These are phyloP conservation scores for Mycena filopes DNA, from an alignment of 768 basidiomycete genomes.

Conservation along the genomic window DNA sequence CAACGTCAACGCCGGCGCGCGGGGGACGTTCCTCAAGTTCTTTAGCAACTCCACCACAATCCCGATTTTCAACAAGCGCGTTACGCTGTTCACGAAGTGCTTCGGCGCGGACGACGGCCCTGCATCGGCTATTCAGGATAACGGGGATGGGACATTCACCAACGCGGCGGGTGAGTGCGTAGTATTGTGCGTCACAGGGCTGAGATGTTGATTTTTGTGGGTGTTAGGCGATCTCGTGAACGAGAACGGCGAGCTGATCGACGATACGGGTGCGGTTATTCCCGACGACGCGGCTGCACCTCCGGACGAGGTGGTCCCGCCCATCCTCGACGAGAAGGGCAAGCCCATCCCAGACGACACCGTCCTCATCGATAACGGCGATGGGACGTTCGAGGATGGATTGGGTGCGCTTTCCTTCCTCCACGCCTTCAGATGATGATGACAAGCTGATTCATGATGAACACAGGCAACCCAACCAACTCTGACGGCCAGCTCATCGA, in stretches of 20 bases:
- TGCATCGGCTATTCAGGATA: constrained; percentile 11
- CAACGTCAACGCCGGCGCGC: constrained; percentile 15
- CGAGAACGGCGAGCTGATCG: constrained; percentile 18
- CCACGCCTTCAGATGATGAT: too few relatives aligned
- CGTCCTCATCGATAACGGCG: constrained; percentile 10
- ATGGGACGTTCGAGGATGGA: constrained; percentile 13
- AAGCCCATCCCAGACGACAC: constrained; percentile 8
- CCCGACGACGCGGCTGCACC: constrained; percentile 8
- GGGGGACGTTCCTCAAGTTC: constrained; percentile 15
- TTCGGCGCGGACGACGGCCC: constrained; percentile 14
- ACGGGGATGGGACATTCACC: constrained; percentile 15
- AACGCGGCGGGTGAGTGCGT: not conserved
- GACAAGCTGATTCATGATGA: not conserved
- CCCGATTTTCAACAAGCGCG: constrained; percentile 18
- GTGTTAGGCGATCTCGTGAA: constrained; percentile 4
- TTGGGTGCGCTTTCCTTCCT: constrained; percentile 12
- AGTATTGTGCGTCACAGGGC: too few relatives aligned
- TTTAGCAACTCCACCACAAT: constrained; percentile 13
- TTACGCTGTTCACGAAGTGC: constrained; percentile 12
- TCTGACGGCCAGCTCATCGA: constrained; percentile 17
- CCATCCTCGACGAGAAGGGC: constrained; percentile 14
- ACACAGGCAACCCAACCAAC: constrained; percentile 11
- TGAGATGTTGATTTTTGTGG: too few relatives aligned
- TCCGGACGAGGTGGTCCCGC: constrained; percentile 3
- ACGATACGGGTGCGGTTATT: constrained; percentile 9